phyloP scores from a whole-genome alignment of 2,329 filamentous ascomycete species.

The Fusarium clavum region DNA sequence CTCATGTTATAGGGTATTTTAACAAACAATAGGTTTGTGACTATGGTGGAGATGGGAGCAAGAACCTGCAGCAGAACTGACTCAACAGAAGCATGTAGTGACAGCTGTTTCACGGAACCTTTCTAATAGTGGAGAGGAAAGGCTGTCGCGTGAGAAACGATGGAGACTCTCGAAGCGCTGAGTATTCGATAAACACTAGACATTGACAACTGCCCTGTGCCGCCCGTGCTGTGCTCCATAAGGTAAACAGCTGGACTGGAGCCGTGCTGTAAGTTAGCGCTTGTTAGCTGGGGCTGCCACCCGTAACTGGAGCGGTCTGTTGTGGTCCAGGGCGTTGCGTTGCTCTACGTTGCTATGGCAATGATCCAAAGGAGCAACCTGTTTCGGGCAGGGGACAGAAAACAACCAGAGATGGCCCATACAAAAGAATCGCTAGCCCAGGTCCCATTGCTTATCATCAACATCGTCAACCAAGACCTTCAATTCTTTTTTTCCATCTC shows the following conservation, averaged over 20 bases:
- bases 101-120: not conserved
- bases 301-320: constrained; percentile 23
- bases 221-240: not conserved
- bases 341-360: constrained; percentile 36
- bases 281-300: constrained; percentile 1
- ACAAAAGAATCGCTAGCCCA: constrained; percentile 33
- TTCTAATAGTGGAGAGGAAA: not conserved
- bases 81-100: not conserved
- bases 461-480: constrained; percentile 41
- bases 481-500: constrained; percentile 34
- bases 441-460: constrained; percentile 26
- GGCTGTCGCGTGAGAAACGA: constrained; percentile 4
- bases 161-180: constrained; percentile 4
- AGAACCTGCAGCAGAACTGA: not conserved
- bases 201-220: constrained; percentile 1
- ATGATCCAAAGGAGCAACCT: constrained; percentile 30
- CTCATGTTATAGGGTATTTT: not conserved
- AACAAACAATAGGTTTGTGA: not conserved
- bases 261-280: not conserved
- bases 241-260: not conserved
- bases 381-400: constrained; percentile 43
- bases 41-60: not conserved
- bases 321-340: constrained; percentile 7
- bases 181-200: constrained; percentile 1
- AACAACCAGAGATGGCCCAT: constrained; percentile 28